These are phyloP conservation scores for Globisporangium paddicum DNA, from an alignment of 352 stramenopile genomes.

Conservation along the genomic window DNA sequence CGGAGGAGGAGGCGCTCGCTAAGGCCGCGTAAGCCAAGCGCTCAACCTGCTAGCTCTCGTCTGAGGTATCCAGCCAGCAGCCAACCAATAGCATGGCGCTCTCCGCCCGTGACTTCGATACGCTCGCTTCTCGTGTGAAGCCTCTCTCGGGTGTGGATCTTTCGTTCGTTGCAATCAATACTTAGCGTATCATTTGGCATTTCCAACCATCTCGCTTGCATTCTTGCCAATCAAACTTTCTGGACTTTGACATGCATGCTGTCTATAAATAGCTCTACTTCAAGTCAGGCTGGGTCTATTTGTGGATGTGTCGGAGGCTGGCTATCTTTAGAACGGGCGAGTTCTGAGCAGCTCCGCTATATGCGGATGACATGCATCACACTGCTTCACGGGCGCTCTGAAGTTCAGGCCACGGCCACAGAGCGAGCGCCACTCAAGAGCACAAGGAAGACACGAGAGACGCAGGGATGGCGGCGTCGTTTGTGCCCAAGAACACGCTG, in stretches of 20 bases:
- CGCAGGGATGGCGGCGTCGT: conserved; percentile 47
- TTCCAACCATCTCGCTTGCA: not conserved
- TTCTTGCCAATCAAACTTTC: too few relatives aligned
- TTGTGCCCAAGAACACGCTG: conserved; percentile 64
- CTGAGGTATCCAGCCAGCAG: not conserved
- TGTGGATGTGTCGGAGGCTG: not conserved
- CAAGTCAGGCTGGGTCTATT: not conserved
- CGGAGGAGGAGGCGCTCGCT: conserved; percentile 28
- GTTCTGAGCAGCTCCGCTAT: not conserved
- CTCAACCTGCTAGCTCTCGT: not conserved
- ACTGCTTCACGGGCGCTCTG: not conserved
- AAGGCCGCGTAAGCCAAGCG: conserved; percentile 32
- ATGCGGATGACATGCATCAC: not conserved
- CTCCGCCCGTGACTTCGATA: not conserved
- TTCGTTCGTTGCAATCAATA: conserved; percentile 7
- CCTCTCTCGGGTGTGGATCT: not conserved
- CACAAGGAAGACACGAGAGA: not conserved
- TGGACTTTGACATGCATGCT: not conserved
- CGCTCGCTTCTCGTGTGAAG: not conserved
- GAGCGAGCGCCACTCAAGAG: not conserved
- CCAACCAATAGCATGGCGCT: not conserved
- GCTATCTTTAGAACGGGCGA: not conserved
- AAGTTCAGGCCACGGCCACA: not conserved
- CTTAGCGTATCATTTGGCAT: conserved; percentile 6
- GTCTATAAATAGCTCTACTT: not conserved